phyloP scores from a whole-genome alignment of 2,329 filamentous ascomycete genomes.

The Aspergillus transmontanensis region DNA sequence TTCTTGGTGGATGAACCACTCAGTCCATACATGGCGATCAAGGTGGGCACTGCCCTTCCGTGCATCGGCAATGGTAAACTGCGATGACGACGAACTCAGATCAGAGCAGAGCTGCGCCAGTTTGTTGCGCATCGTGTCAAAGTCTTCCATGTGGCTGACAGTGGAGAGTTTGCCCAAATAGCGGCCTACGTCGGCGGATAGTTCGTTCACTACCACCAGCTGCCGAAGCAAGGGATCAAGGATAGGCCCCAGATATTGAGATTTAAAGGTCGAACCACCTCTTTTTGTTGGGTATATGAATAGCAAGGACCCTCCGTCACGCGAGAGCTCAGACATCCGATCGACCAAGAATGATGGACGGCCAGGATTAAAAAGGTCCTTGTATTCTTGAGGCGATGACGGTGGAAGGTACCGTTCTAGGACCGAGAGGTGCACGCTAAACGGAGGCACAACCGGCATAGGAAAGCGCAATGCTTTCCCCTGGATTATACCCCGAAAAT shows the following conservation, averaged over 20 bases:
- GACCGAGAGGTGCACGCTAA: slow-evolving; percentile 62
- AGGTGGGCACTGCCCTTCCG: slow-evolving; percentile 54
- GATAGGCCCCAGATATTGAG: slow-evolving; percentile 61
- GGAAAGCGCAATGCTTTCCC: slow-evolving; percentile 50
- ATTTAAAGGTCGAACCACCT: slow-evolving; percentile 61
- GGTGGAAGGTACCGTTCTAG: slow-evolving; percentile 69
- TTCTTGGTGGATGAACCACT: slow-evolving; percentile 69
- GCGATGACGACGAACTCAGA: slow-evolving; percentile 41
- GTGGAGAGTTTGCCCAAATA: slow-evolving; percentile 58
- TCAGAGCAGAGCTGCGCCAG: slow-evolving; percentile 43
- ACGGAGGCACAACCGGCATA: slow-evolving; percentile 61
- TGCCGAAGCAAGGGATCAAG: slow-evolving; percentile 63
- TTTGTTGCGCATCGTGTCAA: slow-evolving; percentile 51
- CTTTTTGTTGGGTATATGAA: slow-evolving; percentile 65
- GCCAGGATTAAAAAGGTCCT: slow-evolving; percentile 58
- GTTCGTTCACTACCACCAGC: slow-evolving; percentile 59
- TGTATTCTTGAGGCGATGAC: slow-evolving; percentile 59
- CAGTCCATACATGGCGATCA: slow-evolving; percentile 59
- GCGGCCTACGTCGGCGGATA: slow-evolving; percentile 59
- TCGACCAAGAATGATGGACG: slow-evolving; percentile 63
- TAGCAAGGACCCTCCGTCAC: slow-evolving; percentile 58
- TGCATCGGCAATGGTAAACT: slow-evolving; percentile 53
- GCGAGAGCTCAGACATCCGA: slow-evolving; percentile 61
- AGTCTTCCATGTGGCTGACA: slow-evolving; percentile 57
- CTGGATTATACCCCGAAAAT: slow-evolving; percentile 52